Conservation (phyloP, 192 early-diverging fungal genomes). For the Coemansia sp. region DNA sequence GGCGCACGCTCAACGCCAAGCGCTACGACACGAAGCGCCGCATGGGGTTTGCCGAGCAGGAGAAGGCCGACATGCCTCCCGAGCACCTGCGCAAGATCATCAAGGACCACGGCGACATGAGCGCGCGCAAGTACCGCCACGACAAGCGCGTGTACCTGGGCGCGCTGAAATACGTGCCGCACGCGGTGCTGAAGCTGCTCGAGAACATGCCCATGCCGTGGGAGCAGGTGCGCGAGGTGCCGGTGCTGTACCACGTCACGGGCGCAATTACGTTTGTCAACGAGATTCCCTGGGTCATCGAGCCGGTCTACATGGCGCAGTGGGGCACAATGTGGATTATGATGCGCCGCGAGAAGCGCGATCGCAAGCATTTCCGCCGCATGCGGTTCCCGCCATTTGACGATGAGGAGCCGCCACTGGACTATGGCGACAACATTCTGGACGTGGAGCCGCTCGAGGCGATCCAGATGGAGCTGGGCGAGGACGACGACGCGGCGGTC, state of each 20-base stretch:
- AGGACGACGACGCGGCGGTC: slow-evolving; percentile 88
- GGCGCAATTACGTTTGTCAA: slow-evolving; percentile 99
- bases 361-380: slow-evolving; percentile 96
- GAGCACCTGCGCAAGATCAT: slow-evolving; percentile 98
- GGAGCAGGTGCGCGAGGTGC: slow-evolving; percentile 97
- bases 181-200: slow-evolving; percentile 94
- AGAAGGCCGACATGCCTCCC: slow-evolving; percentile 96
- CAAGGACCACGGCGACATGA: slow-evolving; percentile 99
- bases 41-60: slow-evolving; percentile 89
- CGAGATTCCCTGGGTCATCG: slow-evolving; percentile 93
- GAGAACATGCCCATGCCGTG: slow-evolving; percentile 99
- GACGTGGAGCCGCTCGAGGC: slow-evolving; percentile 98
- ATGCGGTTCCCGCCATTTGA: slow-evolving; percentile 99
- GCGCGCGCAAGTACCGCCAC: slow-evolving; percentile 89
- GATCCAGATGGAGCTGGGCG: slow-evolving; percentile 98
- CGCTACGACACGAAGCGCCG: slow-evolving; percentile 92
- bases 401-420: slow-evolving; percentile 98
- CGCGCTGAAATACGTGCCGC: slow-evolving; percentile 97
- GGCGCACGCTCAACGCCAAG: slow-evolving; percentile 86
- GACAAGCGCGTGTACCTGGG: slow-evolving; percentile 99
- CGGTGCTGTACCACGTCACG: slow-evolving; percentile 95
- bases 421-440: slow-evolving; percentile 97
- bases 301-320: slow-evolving; percentile 97
- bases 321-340: slow-evolving; percentile 99
- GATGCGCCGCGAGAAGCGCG: slow-evolving; percentile 99